A percentile compares a stretch with the other conserved stretches of the same genome.
These are phyloP conservation scores for Microbotryum silenes-acaulis DNA, from an alignment of 1,284 basidiomycete species.

Conservation along the genomic window DNA sequence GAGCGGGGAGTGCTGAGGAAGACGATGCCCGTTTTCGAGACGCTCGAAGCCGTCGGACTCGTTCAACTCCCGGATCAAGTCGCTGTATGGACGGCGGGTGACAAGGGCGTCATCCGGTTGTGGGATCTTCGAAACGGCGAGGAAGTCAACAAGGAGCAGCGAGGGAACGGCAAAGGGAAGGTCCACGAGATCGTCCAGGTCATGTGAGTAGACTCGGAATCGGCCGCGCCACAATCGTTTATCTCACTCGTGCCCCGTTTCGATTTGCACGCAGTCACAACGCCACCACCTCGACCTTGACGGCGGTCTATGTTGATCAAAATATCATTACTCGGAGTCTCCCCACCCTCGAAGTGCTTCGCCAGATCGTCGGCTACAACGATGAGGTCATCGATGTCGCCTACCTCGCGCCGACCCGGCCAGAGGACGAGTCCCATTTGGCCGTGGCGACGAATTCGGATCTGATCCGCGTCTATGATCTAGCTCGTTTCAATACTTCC, in stretches of 20 bases:
- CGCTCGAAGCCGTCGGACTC: slow-evolving; percentile 76
- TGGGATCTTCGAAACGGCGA: slow-evolving; percentile 69
- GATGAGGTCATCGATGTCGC: slow-evolving; percentile 90
- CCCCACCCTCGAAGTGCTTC: slow-evolving; percentile 53
- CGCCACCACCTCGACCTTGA: slow-evolving; percentile 55
- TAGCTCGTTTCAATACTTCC: slow-evolving; percentile 59
- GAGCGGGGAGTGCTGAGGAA: slow-evolving; percentile 51
- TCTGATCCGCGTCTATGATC: slow-evolving; percentile 74
- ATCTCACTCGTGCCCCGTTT: slow-evolving; percentile 1
- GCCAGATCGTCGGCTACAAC: slow-evolving; percentile 94
- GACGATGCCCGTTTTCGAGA: slow-evolving; percentile 77
- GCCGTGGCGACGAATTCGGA: slow-evolving; percentile 95
- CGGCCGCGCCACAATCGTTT: background rate
- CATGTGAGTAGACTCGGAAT: slow-evolving; percentile 20
- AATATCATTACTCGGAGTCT: slow-evolving; percentile 86
- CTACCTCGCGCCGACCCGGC: slow-evolving; percentile 50
- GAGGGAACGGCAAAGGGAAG: slow-evolving; percentile 18
- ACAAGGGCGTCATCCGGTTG: slow-evolving; percentile 70
- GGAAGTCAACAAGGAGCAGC: slow-evolving; percentile 48
- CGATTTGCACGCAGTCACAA: slow-evolving; percentile 52
- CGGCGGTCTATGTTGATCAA: slow-evolving; percentile 92
- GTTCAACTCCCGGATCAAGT: slow-evolving; percentile 48
- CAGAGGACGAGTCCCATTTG: slow-evolving; percentile 57
- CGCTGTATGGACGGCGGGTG: slow-evolving; percentile 74
- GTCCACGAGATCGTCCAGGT: slow-evolving; percentile 34